Evolutionary conservation across 176 grass and related monocot species (phyloP).

Genomic region (Oryza glumipatula): DNA sequence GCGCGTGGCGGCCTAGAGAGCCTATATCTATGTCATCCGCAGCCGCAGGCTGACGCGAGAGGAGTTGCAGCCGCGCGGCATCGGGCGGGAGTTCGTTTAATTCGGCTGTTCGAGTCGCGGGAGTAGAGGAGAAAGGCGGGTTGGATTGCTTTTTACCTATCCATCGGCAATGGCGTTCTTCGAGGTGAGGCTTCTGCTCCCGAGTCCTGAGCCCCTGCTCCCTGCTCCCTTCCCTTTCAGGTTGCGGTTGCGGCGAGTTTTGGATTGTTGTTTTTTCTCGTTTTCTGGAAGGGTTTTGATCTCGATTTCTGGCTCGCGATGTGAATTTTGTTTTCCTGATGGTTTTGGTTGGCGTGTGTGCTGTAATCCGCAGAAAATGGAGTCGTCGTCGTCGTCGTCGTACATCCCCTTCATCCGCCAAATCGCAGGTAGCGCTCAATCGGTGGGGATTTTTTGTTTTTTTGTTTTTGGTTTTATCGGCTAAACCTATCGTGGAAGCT

Average conservation of each 20-base stretch:
- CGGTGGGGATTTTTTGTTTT: not conserved
- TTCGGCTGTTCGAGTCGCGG: not conserved
- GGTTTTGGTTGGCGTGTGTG: not conserved
- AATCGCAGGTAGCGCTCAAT: constrained; percentile 39
- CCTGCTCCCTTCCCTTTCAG: too few relatives aligned
- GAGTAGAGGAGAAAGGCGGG: not conserved
- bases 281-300: not conserved
- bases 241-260: not conserved
- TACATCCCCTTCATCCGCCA: constrained; percentile 34
- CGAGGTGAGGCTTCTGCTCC: constrained; percentile 41
- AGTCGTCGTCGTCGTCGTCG: not conserved
- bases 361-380: constrained; percentile 28
- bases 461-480: not conserved
- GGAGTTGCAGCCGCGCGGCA: too few relatives aligned
- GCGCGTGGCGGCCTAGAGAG: not conserved
- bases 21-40: constrained; percentile 12
- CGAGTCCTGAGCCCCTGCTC: too few relatives aligned
- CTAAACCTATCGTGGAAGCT: constrained; percentile 5
- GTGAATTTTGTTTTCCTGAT: not conserved
- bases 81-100: too few relatives aligned
- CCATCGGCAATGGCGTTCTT: constrained; percentile 43
- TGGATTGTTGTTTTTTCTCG: not conserved
- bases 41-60: too few relatives aligned
- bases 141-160: not conserved
- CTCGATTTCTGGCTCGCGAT: not conserved